These are phyloP conservation scores for Globisporangium lucens DNA, from an alignment of 352 stramenopile species.

Conservation along the genomic window DNA sequence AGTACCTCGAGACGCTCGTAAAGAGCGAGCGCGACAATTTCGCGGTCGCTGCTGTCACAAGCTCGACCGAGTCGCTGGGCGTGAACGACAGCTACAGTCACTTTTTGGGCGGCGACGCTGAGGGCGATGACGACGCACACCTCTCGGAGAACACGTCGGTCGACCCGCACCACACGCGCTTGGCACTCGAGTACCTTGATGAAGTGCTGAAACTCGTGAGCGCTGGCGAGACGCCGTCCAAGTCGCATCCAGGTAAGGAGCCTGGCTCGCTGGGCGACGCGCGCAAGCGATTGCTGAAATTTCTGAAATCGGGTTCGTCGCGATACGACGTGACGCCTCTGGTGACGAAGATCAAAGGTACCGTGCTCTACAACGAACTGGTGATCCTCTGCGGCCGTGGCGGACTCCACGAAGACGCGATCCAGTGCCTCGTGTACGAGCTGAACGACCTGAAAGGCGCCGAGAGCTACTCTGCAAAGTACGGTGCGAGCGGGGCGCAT, in stretches of 20 bases:
- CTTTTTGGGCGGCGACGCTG: conserved; percentile 67
- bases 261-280: conserved; percentile 64
- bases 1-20: conserved; percentile 81
- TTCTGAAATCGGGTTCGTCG: conserved; percentile 72
- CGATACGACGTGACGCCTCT: conserved; percentile 73
- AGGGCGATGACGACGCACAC: conserved; percentile 38
- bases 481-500: conserved; percentile 34
- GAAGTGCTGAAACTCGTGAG: conserved; percentile 77
- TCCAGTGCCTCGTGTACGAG: conserved; percentile 72
- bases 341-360: conserved; percentile 73
- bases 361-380: conserved; percentile 80
- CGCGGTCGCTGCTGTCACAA: conserved; percentile 9
- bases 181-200: conserved; percentile 85
- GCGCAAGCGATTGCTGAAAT: conserved; percentile 77
- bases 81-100: conserved; percentile 84
- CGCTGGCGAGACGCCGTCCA: conserved; percentile 69
- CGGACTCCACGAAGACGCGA: conserved; percentile 73
- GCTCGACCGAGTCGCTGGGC: conserved; percentile 26
- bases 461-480: conserved; percentile 83
- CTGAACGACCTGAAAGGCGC: conserved; percentile 78
- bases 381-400: conserved; percentile 83
- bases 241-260: conserved; percentile 79
- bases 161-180: conserved; percentile 76
- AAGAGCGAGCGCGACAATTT: conserved; percentile 44
- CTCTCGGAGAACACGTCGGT: conserved; percentile 27